Evolutionary conservation across 2,329 filamentous ascomycete genomes (phyloP), one percentile per base, ranked within the genome.

Genomic region (Curvularia sp.): DNA sequence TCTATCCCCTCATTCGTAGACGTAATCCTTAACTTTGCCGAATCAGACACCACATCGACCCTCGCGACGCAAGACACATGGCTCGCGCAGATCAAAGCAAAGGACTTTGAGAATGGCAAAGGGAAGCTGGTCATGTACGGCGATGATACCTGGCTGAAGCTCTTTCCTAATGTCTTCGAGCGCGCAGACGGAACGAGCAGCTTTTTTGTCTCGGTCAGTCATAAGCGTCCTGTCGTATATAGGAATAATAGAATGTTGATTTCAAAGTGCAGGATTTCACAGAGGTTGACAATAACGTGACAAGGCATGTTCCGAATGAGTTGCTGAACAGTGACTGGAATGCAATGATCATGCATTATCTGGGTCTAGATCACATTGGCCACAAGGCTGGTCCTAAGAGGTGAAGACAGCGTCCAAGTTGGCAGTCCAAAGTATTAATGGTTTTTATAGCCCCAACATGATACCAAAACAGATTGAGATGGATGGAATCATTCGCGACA

Each of bases 1-100:
- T 97, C 94, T 1, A 95, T 97, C n/a, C 95, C 95, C 3, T 98
- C 94, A 2, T 99, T 99, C 77, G 86, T 98, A 59, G 95, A 99
- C 76, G 90, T 97, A 15, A 96, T 99, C 61, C 84, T 99, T 58
- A 99, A 98, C 74, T 92, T 99, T 74, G 92, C 96, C 64, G 95
- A 99, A 78, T 93, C 89, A 18, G 95, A 99, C 74, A 94, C 92
- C 3, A 90, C 90, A 13, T 97, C 95, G 0, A 94, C 90, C 3
- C 85, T 99, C 23, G 89, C 91, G 13, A 86, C 86, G 27, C 95
- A 98, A 78, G 95, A 99, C 75, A 97, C 93, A 30, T 99, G 96
- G 94, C 85, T 99, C 25, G 91, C 93, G 34, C 95, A 99, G 81
- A 87, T 99, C 79, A 94, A 89, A 75, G 87, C 88, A 41, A 75